Evolutionary conservation across 1,284 basidiomycete genomes (phyloP), one percentile per base, ranked within the genome.

Genomic region (Marasmius fiardii): DNA sequence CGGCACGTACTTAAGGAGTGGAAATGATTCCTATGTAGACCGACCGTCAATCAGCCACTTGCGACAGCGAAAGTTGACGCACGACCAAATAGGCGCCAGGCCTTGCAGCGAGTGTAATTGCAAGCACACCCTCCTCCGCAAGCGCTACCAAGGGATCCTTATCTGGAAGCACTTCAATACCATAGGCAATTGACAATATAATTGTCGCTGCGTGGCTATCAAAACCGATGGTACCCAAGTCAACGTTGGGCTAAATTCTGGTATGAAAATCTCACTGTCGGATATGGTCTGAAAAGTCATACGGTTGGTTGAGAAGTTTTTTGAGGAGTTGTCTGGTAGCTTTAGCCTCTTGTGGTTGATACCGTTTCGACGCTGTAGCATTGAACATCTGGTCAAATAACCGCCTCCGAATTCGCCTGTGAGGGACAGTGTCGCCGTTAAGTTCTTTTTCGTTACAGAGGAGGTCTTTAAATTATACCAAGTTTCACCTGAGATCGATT

Each of bases 1-100:
- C n/a, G 54, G n/a, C 53, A 53, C 58, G 68, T 63, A 18, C 47
- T 60, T 37, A 59, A 61, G 43, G 64, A 61, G 1, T 45, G 48
- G 57, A 4, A 58, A 5, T 4, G 33, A 18, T 18, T 63, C 61
- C 39, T 41, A 16, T 7, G 7, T 20, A n/a, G n/a, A n/a, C n/a
- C n/a, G n/a, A n/a, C n/a, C n/a, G n/a, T n/a, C n/a, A n/a, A n/a
- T n/a, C n/a, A n/a, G n/a, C n/a, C n/a, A n/a, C n/a, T n/a, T n/a
- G n/a, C 35, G n/a, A 37, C 7, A 41, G 16, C 14, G n/a, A 41
- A 16, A 41, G 16, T 37, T 2, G n/a, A 20, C 39, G 39, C n/a
- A 41, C 47, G 37, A 63, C 61, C 4, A 60, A n/a, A 43, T 50
- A 60, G 23, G 37, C 52, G 4, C 58, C 55, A 55, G 62, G 57